Base-by-base conservation (phyloP, 2,329 filamentous ascomycete genomes). In the Mycogone perniciosa region DNA sequence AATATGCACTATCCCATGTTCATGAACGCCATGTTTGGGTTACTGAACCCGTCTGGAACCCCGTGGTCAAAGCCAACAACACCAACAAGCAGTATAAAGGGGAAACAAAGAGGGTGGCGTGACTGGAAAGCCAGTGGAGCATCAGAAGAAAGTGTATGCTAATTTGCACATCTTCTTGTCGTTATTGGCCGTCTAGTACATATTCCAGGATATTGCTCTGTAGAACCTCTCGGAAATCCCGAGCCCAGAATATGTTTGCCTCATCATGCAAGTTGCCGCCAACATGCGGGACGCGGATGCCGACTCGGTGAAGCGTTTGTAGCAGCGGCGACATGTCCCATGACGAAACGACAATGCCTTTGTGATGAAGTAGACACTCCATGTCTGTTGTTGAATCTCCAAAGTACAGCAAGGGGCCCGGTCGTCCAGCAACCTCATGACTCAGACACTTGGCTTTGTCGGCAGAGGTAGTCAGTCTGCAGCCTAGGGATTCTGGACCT, bases 331-430 rank as follows among this genome's bases (percentile, higher is more conserved):
- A 64, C 5, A 9, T 31, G 52, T 65, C 65, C 11, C 64, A 58
- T 35, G 71, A 60, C 1, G 73, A 68, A 37, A 82, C 68, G 39
- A 76, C 71, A 26, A 81, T 63, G 4, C 77, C 79, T 5, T 66
- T 63, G 2, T 61, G 63, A 26, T 62, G 59, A 4, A 79, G 56
- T 35, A 82, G 62, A 52, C 79, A 82, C 59, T 75, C 72, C 50
- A 82, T 62, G 59, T 82, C 79, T 2, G 79, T 81, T 2, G 71
- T 71, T 30, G 79, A 80, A 60, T 82, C 79, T 6, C 79, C 79
- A 60, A 81, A 73, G 64, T 82, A 82, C n/a, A 78, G 60, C 1
- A 51, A 20, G 34, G 41, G 26, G 11, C 55, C 4, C 60, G 55
- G 9, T 48, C 46, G 9, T 6, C 44, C 43, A 7, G 41, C n/a